phyloP scores from a whole-genome alignment of 805 yeast species.

The Limtongozyma cylindracea region DNA sequence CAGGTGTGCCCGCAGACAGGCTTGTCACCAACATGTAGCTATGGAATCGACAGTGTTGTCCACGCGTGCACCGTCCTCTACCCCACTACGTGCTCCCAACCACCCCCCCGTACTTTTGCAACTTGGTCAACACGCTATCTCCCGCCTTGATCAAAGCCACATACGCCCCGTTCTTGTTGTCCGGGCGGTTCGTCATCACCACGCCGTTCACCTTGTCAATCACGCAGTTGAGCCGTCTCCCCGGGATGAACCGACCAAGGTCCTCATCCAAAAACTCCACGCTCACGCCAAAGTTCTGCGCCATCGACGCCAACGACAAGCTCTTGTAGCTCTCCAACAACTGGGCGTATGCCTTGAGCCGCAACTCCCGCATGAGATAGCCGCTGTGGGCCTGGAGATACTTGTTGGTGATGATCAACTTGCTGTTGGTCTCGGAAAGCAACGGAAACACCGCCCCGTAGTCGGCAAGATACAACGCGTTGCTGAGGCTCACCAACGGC shows the following conservation, averaged over 20 bases:
- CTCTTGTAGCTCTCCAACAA: constrained; percentile 86
- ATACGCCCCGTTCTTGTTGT: constrained; percentile 85
- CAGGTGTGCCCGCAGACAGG: too few relatives aligned
- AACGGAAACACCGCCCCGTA: constrained; percentile 58
- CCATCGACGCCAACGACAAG: constrained; percentile 77
- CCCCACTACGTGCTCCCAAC: too few relatives aligned
- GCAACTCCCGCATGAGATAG: constrained; percentile 73
- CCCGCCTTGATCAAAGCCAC: constrained; percentile 78
- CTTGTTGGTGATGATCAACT: constrained; percentile 31
- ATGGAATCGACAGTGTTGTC: too few relatives aligned
- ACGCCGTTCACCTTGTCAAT: constrained; percentile 90
- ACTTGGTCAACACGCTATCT: constrained; percentile 72
- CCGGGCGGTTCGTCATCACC: constrained; percentile 89
- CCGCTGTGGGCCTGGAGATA: constrained; percentile 59
- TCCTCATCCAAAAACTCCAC: constrained; percentile 73
- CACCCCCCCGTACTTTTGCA: constrained; percentile 94
- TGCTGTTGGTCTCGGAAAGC: constrained; percentile 54
- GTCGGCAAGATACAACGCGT: constrained; percentile 73
- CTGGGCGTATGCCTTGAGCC: constrained; percentile 88
- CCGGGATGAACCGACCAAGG: constrained; percentile 75
- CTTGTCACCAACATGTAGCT: too few relatives aligned
- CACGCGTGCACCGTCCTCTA: too few relatives aligned
- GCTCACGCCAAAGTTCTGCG: constrained; percentile 75
- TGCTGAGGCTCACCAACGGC: constrained; percentile 64
- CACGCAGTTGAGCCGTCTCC: constrained; percentile 81